Evolutionary conservation across 768 basidiomycete genomes (phyloP).

Genomic region (Tylopilus sp.): DNA sequence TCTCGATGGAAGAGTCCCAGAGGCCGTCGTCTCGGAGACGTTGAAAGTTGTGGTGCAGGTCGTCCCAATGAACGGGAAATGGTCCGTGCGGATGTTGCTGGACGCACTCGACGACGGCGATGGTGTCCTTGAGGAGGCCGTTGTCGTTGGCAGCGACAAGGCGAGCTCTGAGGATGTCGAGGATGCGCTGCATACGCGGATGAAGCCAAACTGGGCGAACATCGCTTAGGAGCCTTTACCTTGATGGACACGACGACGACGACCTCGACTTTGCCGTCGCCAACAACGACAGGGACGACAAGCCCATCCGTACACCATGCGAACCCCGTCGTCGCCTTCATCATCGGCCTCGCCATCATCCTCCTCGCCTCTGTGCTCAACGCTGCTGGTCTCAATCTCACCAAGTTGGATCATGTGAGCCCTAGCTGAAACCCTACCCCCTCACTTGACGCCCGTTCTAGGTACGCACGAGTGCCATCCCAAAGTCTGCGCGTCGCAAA

Average conservation of each 20-base stretch:
- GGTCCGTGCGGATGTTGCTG: constrained; percentile 21
- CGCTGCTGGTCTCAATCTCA: constrained; percentile 90
- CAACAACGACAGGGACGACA: constrained; percentile 10
- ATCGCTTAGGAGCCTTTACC: constrained; percentile 19
- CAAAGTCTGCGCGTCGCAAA: constrained; percentile 65
- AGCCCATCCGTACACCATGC: constrained; percentile 34
- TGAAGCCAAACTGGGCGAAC: not conserved
- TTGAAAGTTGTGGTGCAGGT: constrained; percentile 18
- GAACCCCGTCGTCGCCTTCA: constrained; percentile 68
- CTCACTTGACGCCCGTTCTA: constrained; percentile 24
- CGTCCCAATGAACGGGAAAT: constrained; percentile 22
- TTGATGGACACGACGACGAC: constrained; percentile 23
- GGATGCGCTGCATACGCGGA: constrained; percentile 26
- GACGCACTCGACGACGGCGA: constrained; percentile 17
- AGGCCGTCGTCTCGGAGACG: constrained; percentile 23
- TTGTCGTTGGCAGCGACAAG: constrained; percentile 8
- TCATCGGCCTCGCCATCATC: constrained; percentile 85
- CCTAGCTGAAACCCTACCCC: too few relatives aligned
- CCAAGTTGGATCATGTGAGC: constrained; percentile 88
- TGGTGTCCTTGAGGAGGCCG: constrained; percentile 19
- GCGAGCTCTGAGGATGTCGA: constrained; percentile 21
- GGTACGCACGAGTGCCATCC: constrained; percentile 73
- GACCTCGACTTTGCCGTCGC: constrained; percentile 14
- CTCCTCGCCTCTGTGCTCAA: constrained; percentile 82
- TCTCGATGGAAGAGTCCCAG: constrained; percentile 26